These are phyloP conservation scores for Populus euphratica DNA, from an alignment of 345 rosid species.

Conservation along the genomic window DNA sequence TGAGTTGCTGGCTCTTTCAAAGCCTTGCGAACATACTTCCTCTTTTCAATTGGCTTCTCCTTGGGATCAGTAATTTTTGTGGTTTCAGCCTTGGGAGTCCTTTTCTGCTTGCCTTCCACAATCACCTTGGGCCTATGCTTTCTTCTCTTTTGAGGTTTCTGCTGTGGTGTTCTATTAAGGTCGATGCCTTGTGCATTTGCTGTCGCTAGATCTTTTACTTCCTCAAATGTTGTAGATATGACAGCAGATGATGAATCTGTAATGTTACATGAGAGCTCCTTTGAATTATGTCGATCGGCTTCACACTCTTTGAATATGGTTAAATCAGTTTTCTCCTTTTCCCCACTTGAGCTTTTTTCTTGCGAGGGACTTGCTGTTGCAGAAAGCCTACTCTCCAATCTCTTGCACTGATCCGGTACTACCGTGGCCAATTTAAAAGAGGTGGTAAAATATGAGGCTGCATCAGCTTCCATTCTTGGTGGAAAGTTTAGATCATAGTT, in stretches of 20 bases:
- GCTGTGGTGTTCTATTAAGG: conserved; percentile 71
- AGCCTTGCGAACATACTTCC: conserved; percentile 41
- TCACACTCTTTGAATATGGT: conserved; percentile 19
- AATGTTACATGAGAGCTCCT: conserved; percentile 38
- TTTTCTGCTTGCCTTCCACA: conserved; percentile 54
- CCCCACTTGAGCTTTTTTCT: conserved; percentile 22
- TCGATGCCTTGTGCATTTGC: conserved; percentile 44
- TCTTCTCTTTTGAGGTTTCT: conserved; percentile 56
- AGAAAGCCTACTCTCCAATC: conserved; percentile 20
- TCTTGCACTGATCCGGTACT: conserved; percentile 33
- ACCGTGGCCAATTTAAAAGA: conserved; percentile 35
- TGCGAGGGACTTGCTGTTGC: background rate
- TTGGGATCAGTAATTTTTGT: conserved; percentile 26
- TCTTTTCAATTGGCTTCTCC: conserved; percentile 32
- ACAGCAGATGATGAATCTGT: conserved; percentile 41
- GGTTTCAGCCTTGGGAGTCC: conserved; percentile 41
- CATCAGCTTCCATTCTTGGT: conserved; percentile 42
- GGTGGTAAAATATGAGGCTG: conserved; percentile 22
- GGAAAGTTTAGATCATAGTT: conserved; percentile 45
- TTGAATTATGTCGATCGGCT: conserved; percentile 21
- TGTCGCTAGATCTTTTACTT: conserved; percentile 27
- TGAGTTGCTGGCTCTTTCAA: conserved; percentile 38
- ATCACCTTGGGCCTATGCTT: conserved; percentile 86
- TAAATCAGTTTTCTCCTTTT: conserved; percentile 26
- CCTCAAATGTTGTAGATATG: conserved; percentile 29